phyloP scores from a whole-genome alignment of 1,284 basidiomycete species.

The Microbotryum intermedium region DNA sequence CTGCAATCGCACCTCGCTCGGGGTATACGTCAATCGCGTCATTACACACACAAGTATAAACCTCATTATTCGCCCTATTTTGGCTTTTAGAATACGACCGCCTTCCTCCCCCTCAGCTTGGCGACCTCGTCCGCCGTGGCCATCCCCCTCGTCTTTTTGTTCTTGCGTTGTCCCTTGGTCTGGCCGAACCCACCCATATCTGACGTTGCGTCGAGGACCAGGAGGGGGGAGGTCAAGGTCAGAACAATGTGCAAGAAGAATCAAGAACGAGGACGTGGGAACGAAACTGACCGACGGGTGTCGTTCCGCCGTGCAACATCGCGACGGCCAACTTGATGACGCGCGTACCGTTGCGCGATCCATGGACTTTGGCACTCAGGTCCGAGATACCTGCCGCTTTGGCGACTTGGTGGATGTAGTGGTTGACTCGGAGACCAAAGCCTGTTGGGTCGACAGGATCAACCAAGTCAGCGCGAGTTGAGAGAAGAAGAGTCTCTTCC shows the following conservation, averaged over 20 bases:
- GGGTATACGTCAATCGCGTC: too few relatives aligned
- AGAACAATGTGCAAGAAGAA: neutral
- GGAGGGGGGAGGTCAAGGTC: too few relatives aligned
- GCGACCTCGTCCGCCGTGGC: slow-evolving; percentile 33
- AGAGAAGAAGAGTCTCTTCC: too few relatives aligned
- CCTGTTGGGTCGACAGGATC: slow-evolving; percentile 43
- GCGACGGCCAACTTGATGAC: slow-evolving; percentile 42
- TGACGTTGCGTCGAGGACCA: slow-evolving; percentile 1
- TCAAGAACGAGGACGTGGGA: neutral
- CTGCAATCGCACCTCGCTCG: too few relatives aligned
- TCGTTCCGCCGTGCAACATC: slow-evolving; percentile 31
- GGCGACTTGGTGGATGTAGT: slow-evolving; percentile 73
- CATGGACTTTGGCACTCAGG: slow-evolving; percentile 86
- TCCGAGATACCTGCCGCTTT: slow-evolving; percentile 92
- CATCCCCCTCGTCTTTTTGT: slow-evolving; percentile 34
- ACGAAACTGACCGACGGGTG: slow-evolving; percentile 29
- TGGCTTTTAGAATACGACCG: slow-evolving; percentile 7
- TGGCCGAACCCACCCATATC: slow-evolving; percentile 30
- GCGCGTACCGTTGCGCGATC: slow-evolving; percentile 71
- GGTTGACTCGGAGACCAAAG: slow-evolving; percentile 85
- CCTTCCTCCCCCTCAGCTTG: slow-evolving; percentile 28
- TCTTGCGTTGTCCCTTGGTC: slow-evolving; percentile 29
- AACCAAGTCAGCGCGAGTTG: neutral
- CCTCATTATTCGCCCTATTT: too few relatives aligned
- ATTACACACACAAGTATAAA: too few relatives aligned